Conservation (phyloP, 768 basidiomycete genomes). For the Rhodotorula diobovata region DNA sequence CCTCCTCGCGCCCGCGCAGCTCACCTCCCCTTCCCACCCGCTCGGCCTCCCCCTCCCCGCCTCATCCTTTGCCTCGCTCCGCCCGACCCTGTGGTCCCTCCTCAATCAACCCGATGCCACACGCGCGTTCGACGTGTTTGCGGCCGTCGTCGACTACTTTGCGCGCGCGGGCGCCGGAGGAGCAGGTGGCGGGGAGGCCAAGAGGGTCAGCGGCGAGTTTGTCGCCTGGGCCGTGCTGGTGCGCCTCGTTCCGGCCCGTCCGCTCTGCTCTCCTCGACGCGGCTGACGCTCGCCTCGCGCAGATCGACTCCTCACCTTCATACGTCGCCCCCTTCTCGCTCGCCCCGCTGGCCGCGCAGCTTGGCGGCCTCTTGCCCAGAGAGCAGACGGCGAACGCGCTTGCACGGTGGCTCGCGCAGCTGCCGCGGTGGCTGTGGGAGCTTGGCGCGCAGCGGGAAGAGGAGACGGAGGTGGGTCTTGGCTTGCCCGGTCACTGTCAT, state of each 20-base stretch:
- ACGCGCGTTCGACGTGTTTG: constrained; percentile 49
- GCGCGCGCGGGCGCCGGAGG: constrained; percentile 41
- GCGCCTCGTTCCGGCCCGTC: constrained; percentile 9
- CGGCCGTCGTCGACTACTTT: constrained; percentile 65
- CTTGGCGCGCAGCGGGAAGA: constrained; percentile 52
- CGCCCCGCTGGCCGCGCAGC: constrained; percentile 46
- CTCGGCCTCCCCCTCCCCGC: constrained; percentile 26
- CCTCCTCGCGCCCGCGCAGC: not conserved
- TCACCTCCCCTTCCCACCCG: constrained; percentile 10
- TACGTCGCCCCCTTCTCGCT: constrained; percentile 11
- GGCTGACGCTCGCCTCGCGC: not conserved
- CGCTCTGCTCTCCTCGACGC: not conserved
- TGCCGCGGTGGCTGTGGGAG: constrained; percentile 57
- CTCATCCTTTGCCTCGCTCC: constrained; percentile 51
- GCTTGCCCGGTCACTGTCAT: too few species aligned
- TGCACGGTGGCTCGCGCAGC: constrained; percentile 65
- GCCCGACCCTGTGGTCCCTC: constrained; percentile 58
- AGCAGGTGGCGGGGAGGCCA: constrained; percentile 59
- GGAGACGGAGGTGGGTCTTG: constrained; percentile 58
- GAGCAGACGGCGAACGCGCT: constrained; percentile 14
- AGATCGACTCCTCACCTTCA: not conserved
- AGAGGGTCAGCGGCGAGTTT: constrained; percentile 69
- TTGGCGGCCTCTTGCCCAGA: constrained; percentile 45
- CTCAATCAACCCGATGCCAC: constrained; percentile 47
- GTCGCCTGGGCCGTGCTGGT: constrained; percentile 67